A percentile compares a stretch with the other conserved stretches of the same genome.
Conservation (phyloP, 2,329 filamentous ascomycete genomes). For the Emydomyces testavorans region DNA sequence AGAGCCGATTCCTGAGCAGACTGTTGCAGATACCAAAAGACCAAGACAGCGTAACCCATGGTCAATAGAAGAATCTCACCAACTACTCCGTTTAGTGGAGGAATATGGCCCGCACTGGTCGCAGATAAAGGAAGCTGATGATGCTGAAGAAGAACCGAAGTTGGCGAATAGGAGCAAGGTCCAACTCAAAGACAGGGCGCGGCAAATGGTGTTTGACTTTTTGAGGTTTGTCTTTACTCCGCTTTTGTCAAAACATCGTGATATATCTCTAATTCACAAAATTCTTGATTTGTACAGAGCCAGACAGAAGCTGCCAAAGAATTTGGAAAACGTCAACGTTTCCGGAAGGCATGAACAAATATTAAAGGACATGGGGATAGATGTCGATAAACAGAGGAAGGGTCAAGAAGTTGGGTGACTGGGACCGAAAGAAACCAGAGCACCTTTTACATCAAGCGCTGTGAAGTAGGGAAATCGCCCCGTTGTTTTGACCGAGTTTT, state of each 20-base stretch:
- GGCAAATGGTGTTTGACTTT: constrained; percentile 37
- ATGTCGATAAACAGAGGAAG: background rate
- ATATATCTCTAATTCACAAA: too few species aligned
- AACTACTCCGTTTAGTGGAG: constrained; percentile 41
- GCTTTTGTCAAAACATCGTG: too few species aligned
- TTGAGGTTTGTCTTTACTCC: background rate
- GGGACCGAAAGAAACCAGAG: too few species aligned
- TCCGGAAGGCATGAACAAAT: background rate
- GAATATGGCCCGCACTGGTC: constrained; percentile 39
- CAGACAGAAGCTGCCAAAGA: constrained; percentile 27
- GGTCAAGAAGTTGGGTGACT: too few species aligned
- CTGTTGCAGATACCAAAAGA: background rate
- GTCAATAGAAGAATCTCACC: constrained; percentile 31
- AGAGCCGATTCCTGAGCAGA: background rate
- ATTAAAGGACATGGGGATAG: constrained; percentile 10
- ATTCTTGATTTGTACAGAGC: background rate
- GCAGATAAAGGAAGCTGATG: constrained; percentile 32
- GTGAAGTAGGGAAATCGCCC: too few species aligned
- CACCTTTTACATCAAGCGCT: too few species aligned
- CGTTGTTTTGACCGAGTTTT: too few species aligned
- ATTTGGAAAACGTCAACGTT: constrained; percentile 36
- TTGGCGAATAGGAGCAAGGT: constrained; percentile 39
- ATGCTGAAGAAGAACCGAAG: constrained; percentile 22
- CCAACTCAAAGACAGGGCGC: constrained; percentile 45
- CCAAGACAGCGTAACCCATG: constrained; percentile 20